Conservation (phyloP, 2,329 filamentous ascomycete species). For the Fusarium incarnatum region DNA sequence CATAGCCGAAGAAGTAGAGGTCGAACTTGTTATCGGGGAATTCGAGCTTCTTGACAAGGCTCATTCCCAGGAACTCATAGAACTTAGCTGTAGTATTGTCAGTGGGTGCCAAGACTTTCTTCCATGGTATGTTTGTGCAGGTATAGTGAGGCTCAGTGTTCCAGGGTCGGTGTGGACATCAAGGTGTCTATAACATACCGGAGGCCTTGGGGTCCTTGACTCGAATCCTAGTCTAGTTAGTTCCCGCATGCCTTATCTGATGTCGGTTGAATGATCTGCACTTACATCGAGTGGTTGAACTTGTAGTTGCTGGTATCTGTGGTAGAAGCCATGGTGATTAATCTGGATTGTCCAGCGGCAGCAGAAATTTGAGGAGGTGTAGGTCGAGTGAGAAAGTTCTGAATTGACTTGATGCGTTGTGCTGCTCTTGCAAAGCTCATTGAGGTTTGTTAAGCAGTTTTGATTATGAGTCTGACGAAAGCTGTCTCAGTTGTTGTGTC, state of each 20-base stretch:
- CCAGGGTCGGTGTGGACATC: conserved; percentile 21
- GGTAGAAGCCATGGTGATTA: conserved; percentile 77
- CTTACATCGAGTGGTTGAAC: conserved; percentile 87
- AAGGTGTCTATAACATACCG: conserved; percentile 58
- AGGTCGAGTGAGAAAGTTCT: conserved; percentile 31
- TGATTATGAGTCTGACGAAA: conserved; percentile 9
- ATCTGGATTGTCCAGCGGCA: conserved; percentile 50
- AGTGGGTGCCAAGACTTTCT: not conserved
- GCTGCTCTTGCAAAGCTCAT: conserved; percentile 46
- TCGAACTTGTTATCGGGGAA: conserved; percentile 93
- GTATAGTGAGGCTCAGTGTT: not conserved
- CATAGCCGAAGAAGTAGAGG: conserved; percentile 94
- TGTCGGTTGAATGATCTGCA: not conserved
- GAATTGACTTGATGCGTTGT: conserved; percentile 44
- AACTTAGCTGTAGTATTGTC: conserved; percentile 75
- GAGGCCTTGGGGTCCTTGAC: conserved; percentile 93
- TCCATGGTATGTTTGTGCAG: not conserved
- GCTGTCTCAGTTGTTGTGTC: not conserved
- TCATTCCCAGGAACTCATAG: conserved; percentile 93
- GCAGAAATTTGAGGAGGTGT: conserved; percentile 6
- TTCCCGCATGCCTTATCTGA: conserved; percentile 18
- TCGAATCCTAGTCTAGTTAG: conserved; percentile 73
- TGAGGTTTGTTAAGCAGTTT: not conserved
- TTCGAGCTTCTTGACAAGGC: conserved; percentile 80
- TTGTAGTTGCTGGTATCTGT: conserved; percentile 85